These are phyloP conservation scores for Carpinus viminea DNA, from an alignment of 306 rosid genomes.

Conservation along the genomic window DNA sequence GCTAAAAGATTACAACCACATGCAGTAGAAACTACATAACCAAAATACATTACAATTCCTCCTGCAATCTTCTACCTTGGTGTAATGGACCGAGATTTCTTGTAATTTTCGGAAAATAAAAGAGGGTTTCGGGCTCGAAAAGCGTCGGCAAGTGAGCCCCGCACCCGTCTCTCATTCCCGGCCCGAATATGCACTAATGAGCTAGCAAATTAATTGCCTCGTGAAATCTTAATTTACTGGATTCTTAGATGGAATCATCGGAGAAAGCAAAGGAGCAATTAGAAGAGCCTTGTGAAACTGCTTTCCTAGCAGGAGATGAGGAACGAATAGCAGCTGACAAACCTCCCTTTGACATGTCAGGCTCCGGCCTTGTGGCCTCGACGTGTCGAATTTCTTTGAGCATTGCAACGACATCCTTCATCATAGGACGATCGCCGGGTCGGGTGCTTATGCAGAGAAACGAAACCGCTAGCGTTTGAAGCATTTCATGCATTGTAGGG, in stretches of 20 bases:
- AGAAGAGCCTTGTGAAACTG: slow-evolving; percentile 62
- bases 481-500: slow-evolving; percentile 68
- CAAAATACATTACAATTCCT: slow-evolving; percentile 21
- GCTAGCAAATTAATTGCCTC: not conserved
- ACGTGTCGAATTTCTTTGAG: slow-evolving; percentile 62
- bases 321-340: slow-evolving; percentile 35
- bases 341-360: slow-evolving; percentile 45
- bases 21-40: slow-evolving; percentile 26
- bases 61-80: slow-evolving; percentile 30
- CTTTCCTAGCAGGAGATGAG: slow-evolving; percentile 52
- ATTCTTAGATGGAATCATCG: slow-evolving; percentile 49
- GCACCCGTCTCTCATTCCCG: too few species aligned
- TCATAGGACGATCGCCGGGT: slow-evolving; percentile 70
- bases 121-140: too few species aligned
- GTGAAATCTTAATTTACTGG: slow-evolving; percentile 1
- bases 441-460: slow-evolving; percentile 52
- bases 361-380: slow-evolving; percentile 42
- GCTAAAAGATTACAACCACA: slow-evolving; percentile 16
- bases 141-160: too few species aligned
- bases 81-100: slow-evolving; percentile 3
- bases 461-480: slow-evolving; percentile 75
- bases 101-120: too few species aligned
- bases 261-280: slow-evolving; percentile 76
- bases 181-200: slow-evolving; percentile 34
- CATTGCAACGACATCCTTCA: slow-evolving; percentile 83